Conservation (phyloP, 768 basidiomycete species). For the Rickenella mellea region DNA sequence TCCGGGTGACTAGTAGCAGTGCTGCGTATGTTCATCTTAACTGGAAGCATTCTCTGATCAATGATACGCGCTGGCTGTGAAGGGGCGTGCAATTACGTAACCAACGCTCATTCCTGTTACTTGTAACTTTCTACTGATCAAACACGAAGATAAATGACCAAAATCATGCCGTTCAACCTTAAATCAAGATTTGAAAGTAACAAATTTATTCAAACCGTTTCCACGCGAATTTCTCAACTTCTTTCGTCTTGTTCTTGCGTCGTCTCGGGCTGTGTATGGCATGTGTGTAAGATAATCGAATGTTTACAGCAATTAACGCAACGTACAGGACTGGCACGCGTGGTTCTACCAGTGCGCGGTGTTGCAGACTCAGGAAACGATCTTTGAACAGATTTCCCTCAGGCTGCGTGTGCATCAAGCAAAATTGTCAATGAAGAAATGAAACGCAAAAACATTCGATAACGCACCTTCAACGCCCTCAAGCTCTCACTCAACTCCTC, state of each 20-base stretch:
- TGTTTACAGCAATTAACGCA: not conserved
- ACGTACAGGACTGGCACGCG: slow-evolving; percentile 70
- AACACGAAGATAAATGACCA: too few relatives aligned
- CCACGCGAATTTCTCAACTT: slow-evolving; percentile 14
- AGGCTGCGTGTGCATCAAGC: slow-evolving; percentile 37
- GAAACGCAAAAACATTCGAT: not conserved
- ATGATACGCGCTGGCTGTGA: too few relatives aligned
- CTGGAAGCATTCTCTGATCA: too few relatives aligned
- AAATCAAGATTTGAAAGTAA: too few relatives aligned
- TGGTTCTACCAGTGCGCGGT: slow-evolving; percentile 81
- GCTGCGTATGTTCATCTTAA: too few relatives aligned
- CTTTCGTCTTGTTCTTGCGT: slow-evolving; percentile 14
- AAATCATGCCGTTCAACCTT: too few relatives aligned
- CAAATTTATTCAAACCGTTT: slow-evolving; percentile 14
- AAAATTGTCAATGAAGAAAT: not conserved
- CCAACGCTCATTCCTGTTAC: too few relatives aligned
- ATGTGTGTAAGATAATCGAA: not conserved
- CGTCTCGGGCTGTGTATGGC: slow-evolving; percentile 2
- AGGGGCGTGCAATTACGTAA: too few relatives aligned
- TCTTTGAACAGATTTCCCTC: slow-evolving; percentile 93
- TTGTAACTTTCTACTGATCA: too few relatives aligned
- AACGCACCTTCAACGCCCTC: slow-evolving; percentile 68
- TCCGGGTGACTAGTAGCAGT: too few relatives aligned
- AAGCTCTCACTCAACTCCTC: slow-evolving; percentile 84
- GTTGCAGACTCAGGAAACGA: slow-evolving; percentile 79